Conservation (phyloP, 2,329 filamentous ascomycete species). For the Aspergillus persii region DNA sequence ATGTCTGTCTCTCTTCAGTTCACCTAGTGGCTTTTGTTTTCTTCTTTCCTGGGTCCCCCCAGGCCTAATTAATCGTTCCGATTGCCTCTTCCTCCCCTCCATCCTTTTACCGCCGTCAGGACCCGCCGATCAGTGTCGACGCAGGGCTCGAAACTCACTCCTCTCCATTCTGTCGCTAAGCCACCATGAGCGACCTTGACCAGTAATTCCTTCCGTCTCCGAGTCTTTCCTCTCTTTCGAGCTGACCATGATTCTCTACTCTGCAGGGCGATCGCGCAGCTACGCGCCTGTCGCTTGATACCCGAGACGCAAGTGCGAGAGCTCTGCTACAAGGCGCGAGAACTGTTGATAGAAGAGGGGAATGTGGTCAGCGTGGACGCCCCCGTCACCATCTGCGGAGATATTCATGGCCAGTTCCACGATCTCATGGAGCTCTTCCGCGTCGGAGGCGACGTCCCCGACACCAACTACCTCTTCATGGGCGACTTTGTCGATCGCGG, state of each 20-base stretch:
- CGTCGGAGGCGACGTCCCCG: constrained; percentile 88
- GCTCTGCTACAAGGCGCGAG: constrained; percentile 93
- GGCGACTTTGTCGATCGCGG: constrained; percentile 97
- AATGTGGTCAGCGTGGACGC: constrained; percentile 95
- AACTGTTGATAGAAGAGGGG: constrained; percentile 94
- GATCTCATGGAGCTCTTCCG: constrained; percentile 96
- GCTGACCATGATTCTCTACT: constrained; percentile 6
- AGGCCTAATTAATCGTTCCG: constrained; percentile 6
- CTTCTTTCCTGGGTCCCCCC: constrained; percentile 9
- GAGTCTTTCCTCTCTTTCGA: background rate
- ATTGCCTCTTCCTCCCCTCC: constrained; percentile 8
- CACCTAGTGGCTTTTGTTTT: constrained; percentile 19
- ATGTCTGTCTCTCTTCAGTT: constrained; percentile 18
- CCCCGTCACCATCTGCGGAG: constrained; percentile 94
- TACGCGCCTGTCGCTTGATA: constrained; percentile 93
- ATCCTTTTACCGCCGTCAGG: constrained; percentile 11
- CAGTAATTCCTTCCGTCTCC: constrained; percentile 54
- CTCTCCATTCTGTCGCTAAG: constrained; percentile 10
- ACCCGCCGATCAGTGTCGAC: constrained; percentile 15
- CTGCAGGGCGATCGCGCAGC: constrained; percentile 82
- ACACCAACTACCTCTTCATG: constrained; percentile 98
- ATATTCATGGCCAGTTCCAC: constrained; percentile 96
- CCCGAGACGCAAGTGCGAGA: constrained; percentile 94
- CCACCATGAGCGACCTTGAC: constrained; percentile 86
- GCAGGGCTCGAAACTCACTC: constrained; percentile 2